phyloP scores from a whole-genome alignment of 352 stramenopile genomes.

The Aphanomyces astaci region DNA sequence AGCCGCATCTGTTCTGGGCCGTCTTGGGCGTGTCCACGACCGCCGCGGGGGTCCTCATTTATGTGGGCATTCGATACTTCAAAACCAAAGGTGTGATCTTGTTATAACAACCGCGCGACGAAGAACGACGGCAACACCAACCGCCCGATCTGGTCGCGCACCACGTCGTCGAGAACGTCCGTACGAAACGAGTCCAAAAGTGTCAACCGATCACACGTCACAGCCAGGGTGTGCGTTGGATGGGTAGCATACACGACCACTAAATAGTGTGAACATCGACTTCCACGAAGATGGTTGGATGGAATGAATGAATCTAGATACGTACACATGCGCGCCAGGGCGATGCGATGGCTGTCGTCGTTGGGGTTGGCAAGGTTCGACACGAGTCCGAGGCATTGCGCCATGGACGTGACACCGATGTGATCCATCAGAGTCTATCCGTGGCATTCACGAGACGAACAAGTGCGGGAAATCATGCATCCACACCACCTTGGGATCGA shows the following conservation, averaged over 20 bases:
- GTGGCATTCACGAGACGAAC: too few species aligned
- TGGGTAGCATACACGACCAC: slow-evolving; percentile 11
- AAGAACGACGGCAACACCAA: slow-evolving; percentile 7
- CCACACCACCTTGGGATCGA: neutral
- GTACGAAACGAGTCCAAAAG: slow-evolving; percentile 1
- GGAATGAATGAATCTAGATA: too few species aligned
- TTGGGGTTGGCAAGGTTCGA: neutral
- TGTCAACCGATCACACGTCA: neutral
- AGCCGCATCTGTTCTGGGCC: slow-evolving; percentile 48
- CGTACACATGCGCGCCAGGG: neutral
- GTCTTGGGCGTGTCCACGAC: slow-evolving; percentile 39
- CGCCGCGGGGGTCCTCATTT: slow-evolving; percentile 40
- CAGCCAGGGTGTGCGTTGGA: slow-evolving; percentile 1
- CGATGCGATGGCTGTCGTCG: neutral
- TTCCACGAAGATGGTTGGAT: too few species aligned
- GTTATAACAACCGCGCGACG: slow-evolving; percentile 23
- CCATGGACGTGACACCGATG: neutral
- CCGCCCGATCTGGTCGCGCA: neutral
- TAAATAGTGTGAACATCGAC: neutral
- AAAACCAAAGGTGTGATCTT: slow-evolving; percentile 48
- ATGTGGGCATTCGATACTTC: slow-evolving; percentile 48
- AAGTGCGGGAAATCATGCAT: too few species aligned
- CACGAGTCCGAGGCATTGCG: neutral
- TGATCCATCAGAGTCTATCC: neutral
- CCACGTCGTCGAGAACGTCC: neutral